Conservation (phyloP, 139 green algal genomes). For the Picochlorum sp. region DNA sequence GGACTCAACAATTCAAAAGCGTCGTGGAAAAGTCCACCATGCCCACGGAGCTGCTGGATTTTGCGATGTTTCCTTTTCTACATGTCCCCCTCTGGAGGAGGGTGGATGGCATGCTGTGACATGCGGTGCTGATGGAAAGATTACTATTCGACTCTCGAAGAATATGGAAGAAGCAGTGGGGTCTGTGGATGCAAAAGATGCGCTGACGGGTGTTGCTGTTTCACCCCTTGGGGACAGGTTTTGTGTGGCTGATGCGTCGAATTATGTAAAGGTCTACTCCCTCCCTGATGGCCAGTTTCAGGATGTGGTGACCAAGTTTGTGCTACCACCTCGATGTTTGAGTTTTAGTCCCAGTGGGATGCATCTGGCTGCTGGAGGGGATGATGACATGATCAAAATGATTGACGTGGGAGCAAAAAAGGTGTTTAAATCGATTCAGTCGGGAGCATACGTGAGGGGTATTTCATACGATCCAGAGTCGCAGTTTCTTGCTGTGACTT, state of each 20-base stretch:
- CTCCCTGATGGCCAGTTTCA: slow-evolving; percentile 35
- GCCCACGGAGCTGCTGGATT: slow-evolving; percentile 12
- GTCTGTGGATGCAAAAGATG: not conserved
- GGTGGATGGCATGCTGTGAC: slow-evolving; percentile 16
- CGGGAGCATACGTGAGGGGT: slow-evolving; percentile 43
- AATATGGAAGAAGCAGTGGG: slow-evolving; percentile 21
- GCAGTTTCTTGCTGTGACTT: slow-evolving; percentile 48
- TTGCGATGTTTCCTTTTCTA: slow-evolving; percentile 18
- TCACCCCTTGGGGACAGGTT: slow-evolving; percentile 25
- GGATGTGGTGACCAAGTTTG: slow-evolving; percentile 59
- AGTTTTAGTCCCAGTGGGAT: slow-evolving; percentile 51
- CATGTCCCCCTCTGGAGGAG: not conserved
- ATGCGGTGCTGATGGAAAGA: slow-evolving; percentile 28
- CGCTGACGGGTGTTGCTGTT: slow-evolving; percentile 15
- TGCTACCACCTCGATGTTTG: slow-evolving; percentile 51
- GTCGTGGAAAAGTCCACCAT: not conserved
- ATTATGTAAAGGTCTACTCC: slow-evolving; percentile 49
- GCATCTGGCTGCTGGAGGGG: slow-evolving; percentile 59
- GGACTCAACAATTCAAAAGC: not conserved
- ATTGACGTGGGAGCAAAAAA: slow-evolving; percentile 45
- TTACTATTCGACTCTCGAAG: slow-evolving; percentile 17
- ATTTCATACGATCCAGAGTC: slow-evolving; percentile 78
- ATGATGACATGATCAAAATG: slow-evolving; percentile 72
- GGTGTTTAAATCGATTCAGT: slow-evolving; percentile 41
- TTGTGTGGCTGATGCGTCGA: slow-evolving; percentile 34